phyloP scores from a whole-genome alignment of 148 eudicot species.

The Vaccinium vitisidaea region DNA sequence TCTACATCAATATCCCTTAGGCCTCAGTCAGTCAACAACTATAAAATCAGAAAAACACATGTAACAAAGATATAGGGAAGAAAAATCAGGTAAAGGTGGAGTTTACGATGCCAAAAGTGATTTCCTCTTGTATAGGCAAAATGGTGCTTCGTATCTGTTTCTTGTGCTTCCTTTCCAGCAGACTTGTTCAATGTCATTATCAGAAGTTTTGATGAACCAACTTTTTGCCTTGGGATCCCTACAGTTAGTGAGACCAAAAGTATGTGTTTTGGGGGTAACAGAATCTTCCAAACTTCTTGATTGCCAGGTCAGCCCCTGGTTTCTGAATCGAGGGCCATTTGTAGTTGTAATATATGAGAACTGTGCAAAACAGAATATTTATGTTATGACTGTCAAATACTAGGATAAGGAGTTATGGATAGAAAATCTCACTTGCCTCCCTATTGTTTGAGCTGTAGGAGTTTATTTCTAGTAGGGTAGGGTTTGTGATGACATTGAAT shows the following conservation, averaged over 20 bases:
- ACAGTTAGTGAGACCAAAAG: conserved; percentile 54
- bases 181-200: conserved; percentile 53
- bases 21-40: background rate
- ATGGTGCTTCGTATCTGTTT: conserved; percentile 29
- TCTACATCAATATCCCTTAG: conserved; percentile 30
- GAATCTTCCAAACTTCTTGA: conserved; percentile 17
- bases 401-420: background rate
- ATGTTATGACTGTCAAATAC: conserved; percentile 10
- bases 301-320: conserved; percentile 18
- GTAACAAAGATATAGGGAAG: background rate
- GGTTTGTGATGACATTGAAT: conserved; percentile 72
- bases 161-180: conserved; percentile 66
- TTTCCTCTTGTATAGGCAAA: conserved; percentile 65
- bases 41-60: conserved; percentile 6
- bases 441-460: conserved; percentile 75
- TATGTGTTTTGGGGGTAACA: conserved; percentile 18
- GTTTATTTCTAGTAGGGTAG: conserved; percentile 73
- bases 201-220: conserved; percentile 53
- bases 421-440: conserved; percentile 56
- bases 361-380: conserved; percentile 35
- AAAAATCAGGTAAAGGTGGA: conserved; percentile 11
- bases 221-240: conserved; percentile 48
- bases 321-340: conserved; percentile 6
- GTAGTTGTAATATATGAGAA: conserved; percentile 42
- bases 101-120: conserved; percentile 48